These are phyloP conservation scores for Omphalea diandra DNA, from an alignment of 441 rosid species.

Conservation along the genomic window DNA sequence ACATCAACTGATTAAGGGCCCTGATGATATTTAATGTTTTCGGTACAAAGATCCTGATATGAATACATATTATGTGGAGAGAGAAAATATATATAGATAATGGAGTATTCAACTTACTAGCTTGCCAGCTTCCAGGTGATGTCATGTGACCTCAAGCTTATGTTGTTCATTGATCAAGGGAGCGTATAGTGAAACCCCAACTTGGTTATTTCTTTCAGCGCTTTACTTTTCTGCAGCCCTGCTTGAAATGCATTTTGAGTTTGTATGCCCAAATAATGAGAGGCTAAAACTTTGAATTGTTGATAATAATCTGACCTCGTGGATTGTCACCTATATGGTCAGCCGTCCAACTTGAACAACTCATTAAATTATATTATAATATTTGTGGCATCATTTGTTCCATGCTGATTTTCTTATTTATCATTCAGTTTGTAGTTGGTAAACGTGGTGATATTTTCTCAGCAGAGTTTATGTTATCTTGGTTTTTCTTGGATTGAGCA, in stretches of 20 bases:
- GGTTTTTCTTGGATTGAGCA: constrained; percentile 32
- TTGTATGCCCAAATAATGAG: not conserved
- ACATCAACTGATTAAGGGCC: not conserved
- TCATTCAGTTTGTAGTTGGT: not conserved
- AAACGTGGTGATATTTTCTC: not conserved
- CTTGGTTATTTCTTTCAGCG: too few species aligned
- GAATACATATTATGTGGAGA: not conserved
- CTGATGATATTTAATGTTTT: constrained; percentile 1
- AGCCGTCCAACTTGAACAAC: not conserved
- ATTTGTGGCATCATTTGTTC: not conserved
- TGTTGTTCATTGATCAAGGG: not conserved
- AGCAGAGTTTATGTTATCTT: constrained; percentile 1
- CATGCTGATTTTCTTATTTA: not conserved
- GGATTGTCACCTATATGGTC: not conserved
- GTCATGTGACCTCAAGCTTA: not conserved
- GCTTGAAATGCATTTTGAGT: not conserved
- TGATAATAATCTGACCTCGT: not conserved
- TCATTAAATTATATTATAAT: not conserved
- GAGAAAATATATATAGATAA: not conserved
- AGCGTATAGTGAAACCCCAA: not conserved
- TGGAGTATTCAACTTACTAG: not conserved
- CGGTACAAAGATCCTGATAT: not conserved
- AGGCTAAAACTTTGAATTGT: not conserved
- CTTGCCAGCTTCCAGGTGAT: not conserved
- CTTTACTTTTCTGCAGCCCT: not conserved